Base-by-base conservation (phyloP, 352 stramenopile genomes). In the Phytopythium chamaehyphon region DNA sequence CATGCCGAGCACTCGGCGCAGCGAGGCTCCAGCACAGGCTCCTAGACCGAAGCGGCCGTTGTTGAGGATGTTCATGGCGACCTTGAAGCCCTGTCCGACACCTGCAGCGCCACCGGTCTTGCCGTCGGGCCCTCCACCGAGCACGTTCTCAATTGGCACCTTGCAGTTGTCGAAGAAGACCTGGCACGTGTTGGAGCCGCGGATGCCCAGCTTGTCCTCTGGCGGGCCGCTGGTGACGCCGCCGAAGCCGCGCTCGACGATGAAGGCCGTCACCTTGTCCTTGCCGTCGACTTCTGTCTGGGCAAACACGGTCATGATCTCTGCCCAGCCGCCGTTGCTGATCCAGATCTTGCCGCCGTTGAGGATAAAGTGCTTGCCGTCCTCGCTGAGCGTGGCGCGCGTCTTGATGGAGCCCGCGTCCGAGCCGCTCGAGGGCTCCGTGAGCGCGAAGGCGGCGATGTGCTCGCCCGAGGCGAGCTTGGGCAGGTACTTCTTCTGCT, bases 291-390 rank as follows among this genome's bases (percentile, higher is more conserved):
- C 84, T 55, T 98, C 83, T 1, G 76, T 95, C 75, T 98, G 97
- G 21, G 95, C 96, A 74, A 99, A 98, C 11, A 99, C 92, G 16
- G 98, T 93, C 83, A 98, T 98, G 47, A 98, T 71, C 15, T 97
- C 90, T n/a, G 96, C 95, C 73, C 97, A 94, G 38, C 83, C 90
- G 23, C 89, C 90, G 81, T 98, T 99, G 47, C 89, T 98, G 66
- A 98, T 99, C 96, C 96, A 99, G 52, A 98, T 88, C 76, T 99
- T 99, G 62, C 76, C 81, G 60, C 91, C 91, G 70, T 97, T 98
- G 9, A 98, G 59, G 49, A 97, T 74, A 63, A 90, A 98, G 54
- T 92, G 76, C 53, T 86, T 86, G 61, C 95, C 85, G 35, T 98
- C 91, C 35, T 96, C 87, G 44, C 93, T 93, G 51, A 96, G 62